A percentile compares a stretch with the other conserved stretches of the same genome.
These are phyloP conservation scores for Halophytophthora polymorphica DNA, from an alignment of 352 stramenopile genomes.

Conservation along the genomic window DNA sequence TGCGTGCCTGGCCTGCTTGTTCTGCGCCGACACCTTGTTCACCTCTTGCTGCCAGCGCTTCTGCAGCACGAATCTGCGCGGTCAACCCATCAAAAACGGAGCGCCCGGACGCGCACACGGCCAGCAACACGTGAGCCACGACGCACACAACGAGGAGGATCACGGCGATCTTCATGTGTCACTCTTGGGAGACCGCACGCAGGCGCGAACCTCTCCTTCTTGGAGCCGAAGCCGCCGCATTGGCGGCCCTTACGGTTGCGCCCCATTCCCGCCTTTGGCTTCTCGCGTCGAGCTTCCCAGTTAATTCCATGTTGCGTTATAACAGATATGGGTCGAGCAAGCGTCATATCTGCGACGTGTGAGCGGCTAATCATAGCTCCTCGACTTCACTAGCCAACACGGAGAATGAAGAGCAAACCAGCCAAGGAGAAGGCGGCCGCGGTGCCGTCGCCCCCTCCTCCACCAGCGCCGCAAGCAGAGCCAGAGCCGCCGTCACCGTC, in stretches of 20 bases:
- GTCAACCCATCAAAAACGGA: not conserved
- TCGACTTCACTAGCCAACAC: not conserved
- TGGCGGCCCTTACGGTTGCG: constrained; percentile 70
- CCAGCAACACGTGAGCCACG: not conserved
- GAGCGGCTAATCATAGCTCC: not conserved
- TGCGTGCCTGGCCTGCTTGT: constrained; percentile 46
- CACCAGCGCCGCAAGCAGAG: not conserved
- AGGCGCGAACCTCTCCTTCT: constrained; percentile 54
- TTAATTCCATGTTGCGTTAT: no score
- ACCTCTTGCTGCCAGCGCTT: constrained; percentile 61
- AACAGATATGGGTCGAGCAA: no score
- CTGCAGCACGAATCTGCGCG: constrained; percentile 57
- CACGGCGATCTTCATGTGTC: not conserved
- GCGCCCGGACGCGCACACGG: not conserved
- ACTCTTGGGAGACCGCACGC: not conserved
- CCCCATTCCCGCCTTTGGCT: constrained; percentile 32
- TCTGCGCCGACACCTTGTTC: constrained; percentile 40
- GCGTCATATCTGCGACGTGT: constrained; percentile 14
- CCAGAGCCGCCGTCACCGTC: not conserved
- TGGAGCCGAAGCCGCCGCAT: constrained; percentile 66
- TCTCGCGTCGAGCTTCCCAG: no score
- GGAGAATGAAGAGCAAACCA: not conserved
- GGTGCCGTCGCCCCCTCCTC: not conserved
- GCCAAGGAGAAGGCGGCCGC: not conserved
- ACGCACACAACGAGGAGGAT: not conserved